Evolutionary conservation across 306 rosid species (phyloP).

Genomic region (Alnus glutinosa): DNA sequence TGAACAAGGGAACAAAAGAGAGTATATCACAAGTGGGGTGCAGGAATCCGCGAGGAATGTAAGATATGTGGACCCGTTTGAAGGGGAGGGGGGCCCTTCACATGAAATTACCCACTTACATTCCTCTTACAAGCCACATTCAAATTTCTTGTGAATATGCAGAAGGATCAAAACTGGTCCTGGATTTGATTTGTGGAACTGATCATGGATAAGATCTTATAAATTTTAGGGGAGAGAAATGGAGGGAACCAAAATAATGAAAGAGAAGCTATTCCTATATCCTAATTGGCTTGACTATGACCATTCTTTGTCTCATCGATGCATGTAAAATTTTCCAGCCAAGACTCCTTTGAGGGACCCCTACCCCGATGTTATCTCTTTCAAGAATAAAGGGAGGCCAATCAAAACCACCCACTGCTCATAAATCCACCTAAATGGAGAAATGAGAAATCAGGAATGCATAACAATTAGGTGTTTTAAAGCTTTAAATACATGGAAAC

Average conservation of each 20-base stretch:
- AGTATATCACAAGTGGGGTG: constrained; percentile 34
- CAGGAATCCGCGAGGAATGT: constrained; percentile 7
- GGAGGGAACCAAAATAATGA: background rate
- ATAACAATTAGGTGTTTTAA: background rate
- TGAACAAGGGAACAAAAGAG: constrained; percentile 31
- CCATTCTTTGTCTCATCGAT: constrained; percentile 15
- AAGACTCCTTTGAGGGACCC: background rate
- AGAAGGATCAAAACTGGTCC: too few species aligned
- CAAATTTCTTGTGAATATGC: background rate
- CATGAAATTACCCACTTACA: constrained; percentile 7
- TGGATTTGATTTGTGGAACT: too few species aligned
- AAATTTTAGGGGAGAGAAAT: background rate
- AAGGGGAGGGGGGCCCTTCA: constrained; percentile 17
- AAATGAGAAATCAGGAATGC: background rate
- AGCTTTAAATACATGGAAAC: background rate
- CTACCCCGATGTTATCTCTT: background rate
- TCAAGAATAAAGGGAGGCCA: background rate
- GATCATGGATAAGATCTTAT: constrained; percentile 22
- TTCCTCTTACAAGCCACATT: constrained; percentile 21
- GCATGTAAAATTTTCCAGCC: constrained; percentile 8
- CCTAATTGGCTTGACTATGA: constrained; percentile 13
- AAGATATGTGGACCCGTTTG: constrained; percentile 14
- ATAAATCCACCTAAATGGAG: background rate
- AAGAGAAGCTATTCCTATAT: background rate
- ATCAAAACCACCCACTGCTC: background rate